Evolutionary conservation across 2,329 filamentous ascomycete genomes (phyloP).

Genomic region (Lachnellula arida): DNA sequence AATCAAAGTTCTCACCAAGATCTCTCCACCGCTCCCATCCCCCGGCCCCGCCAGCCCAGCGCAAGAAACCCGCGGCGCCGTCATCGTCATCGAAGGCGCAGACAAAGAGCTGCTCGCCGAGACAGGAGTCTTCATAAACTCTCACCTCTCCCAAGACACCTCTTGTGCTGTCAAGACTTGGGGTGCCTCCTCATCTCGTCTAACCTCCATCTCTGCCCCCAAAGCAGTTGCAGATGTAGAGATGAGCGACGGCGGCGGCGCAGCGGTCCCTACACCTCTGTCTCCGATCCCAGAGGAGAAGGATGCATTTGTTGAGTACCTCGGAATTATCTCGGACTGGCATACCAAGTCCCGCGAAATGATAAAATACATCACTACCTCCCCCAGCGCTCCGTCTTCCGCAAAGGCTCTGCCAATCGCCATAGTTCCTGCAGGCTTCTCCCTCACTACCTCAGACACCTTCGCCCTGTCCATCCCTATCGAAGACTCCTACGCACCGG

Average conservation of each 20-base stretch:
- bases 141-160: constrained; percentile 25
- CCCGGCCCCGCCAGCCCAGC: constrained; percentile 32
- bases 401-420: constrained; percentile 57
- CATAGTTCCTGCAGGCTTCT: constrained; percentile 72
- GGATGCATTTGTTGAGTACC: constrained; percentile 53
- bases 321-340: constrained; percentile 67
- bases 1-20: constrained; percentile 68
- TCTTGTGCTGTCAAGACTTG: constrained; percentile 28
- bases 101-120: constrained; percentile 46
- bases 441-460: constrained; percentile 70
- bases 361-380: constrained; percentile 47
- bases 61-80: constrained; percentile 59
- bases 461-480: constrained; percentile 73
- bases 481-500: constrained; percentile 68
- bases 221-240: constrained; percentile 11
- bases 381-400: constrained; percentile 7
- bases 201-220: not conserved
- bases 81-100: constrained; percentile 80
- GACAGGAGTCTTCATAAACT: constrained; percentile 57
- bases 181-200: constrained; percentile 6
- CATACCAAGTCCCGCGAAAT: constrained; percentile 72
- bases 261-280: not conserved
- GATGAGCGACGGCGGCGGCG: constrained; percentile 11
- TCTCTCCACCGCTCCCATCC: constrained; percentile 62
- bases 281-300: constrained; percentile 1